These are phyloP conservation scores for Sinapis alba DNA, from an alignment of 441 rosid genomes.

Conservation along the genomic window DNA sequence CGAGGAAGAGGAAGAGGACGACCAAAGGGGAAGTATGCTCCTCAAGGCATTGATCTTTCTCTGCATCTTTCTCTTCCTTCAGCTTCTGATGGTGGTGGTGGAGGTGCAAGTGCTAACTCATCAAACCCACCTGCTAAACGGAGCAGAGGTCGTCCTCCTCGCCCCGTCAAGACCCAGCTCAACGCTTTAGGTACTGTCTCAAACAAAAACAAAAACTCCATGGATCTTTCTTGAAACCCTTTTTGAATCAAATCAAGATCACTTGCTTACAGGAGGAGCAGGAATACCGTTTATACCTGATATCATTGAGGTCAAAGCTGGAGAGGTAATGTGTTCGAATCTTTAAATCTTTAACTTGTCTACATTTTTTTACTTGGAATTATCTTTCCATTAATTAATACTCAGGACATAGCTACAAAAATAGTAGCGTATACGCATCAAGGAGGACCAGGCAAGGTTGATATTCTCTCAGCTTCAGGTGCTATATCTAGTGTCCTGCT, in stretches of 20 bases:
- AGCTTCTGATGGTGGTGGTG: constrained; percentile 47
- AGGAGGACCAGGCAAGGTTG: constrained; percentile 92
- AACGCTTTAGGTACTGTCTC: background rate
- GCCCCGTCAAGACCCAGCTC: background rate
- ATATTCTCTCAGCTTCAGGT: constrained; percentile 94
- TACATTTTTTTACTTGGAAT: background rate
- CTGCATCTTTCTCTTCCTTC: constrained; percentile 64
- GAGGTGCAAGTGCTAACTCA: constrained; percentile 32
- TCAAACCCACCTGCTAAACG: constrained; percentile 59
- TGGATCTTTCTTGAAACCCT: background rate
- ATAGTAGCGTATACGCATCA: constrained; percentile 71
- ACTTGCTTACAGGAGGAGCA: constrained; percentile 54
- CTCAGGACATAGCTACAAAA: constrained; percentile 82
- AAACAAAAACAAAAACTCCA: no score
- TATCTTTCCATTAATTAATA: background rate
- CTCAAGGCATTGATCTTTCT: constrained; percentile 81
- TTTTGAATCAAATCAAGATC: constrained; percentile 2
- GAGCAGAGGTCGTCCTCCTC: background rate
- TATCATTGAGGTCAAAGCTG: constrained; percentile 77
- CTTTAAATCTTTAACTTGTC: background rate
- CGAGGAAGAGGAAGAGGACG: constrained; percentile 74
- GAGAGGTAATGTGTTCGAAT: constrained; percentile 65
- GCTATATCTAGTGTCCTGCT: constrained; percentile 79
- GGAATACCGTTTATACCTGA: constrained; percentile 91
- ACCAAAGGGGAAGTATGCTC: constrained; percentile 84